Conservation (phyloP, 495 filamentous ascomycete genomes). For the Immersiella caudata region DNA sequence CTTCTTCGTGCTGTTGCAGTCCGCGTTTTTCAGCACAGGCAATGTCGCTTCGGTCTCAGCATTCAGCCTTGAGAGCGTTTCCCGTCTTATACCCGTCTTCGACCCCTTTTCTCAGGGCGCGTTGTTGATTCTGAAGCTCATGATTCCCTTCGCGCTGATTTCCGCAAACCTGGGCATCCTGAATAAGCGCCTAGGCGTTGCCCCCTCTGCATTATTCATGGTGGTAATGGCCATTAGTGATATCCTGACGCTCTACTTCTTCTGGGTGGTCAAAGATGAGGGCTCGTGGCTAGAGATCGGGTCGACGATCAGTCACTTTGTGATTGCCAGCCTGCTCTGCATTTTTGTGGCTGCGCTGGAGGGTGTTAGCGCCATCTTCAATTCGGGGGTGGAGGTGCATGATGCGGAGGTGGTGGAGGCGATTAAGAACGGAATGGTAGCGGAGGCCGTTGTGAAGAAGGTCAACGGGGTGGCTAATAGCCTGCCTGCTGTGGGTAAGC, state of each 20-base stretch:
- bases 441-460: slow-evolving; percentile 32
- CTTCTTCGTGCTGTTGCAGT: slow-evolving; percentile 92
- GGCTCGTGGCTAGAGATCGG: slow-evolving; percentile 98
- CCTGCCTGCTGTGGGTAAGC: background rate
- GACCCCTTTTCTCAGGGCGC: slow-evolving; percentile 91
- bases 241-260: slow-evolving; percentile 93
- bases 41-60: slow-evolving; percentile 95
- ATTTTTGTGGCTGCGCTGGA: slow-evolving; percentile 91
- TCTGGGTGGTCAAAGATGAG: slow-evolving; percentile 94
- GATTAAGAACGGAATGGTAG: slow-evolving; percentile 39
- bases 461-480: slow-evolving; percentile 24
- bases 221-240: slow-evolving; percentile 90
- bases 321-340: slow-evolving; percentile 84
- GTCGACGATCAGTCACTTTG: slow-evolving; percentile 91
- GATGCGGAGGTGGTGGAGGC: slow-evolving; percentile 34
- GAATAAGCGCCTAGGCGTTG: slow-evolving; percentile 81
- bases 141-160: slow-evolving; percentile 93
- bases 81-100: slow-evolving; percentile 91
- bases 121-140: slow-evolving; percentile 82
- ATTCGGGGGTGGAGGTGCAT: slow-evolving; percentile 74
- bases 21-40: slow-evolving; percentile 95
- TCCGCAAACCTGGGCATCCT: slow-evolving; percentile 92
- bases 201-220: slow-evolving; percentile 88
- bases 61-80: slow-evolving; percentile 90
- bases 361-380: slow-evolving; percentile 79